phyloP scores from a whole-genome alignment of 805 yeast species.

The Limtongia smithiae region DNA sequence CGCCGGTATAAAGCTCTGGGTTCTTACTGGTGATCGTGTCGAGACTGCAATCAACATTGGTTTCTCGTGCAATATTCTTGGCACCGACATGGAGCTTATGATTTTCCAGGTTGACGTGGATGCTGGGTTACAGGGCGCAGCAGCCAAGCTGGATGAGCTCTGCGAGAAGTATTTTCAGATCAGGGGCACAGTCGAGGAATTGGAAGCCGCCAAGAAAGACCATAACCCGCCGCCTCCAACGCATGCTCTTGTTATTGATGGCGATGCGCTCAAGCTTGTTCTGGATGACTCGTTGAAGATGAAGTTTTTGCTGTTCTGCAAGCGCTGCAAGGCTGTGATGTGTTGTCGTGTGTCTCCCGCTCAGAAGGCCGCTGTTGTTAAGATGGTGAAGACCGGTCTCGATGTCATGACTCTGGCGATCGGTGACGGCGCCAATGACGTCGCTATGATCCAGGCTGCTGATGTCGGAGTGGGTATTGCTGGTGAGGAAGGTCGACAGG shows the following conservation, averaged over 20 bases:
- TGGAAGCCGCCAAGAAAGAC: constrained; percentile 52
- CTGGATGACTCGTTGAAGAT: constrained; percentile 43
- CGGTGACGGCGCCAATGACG: constrained; percentile 87
- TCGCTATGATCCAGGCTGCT: constrained; percentile 84
- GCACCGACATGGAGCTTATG: constrained; percentile 63
- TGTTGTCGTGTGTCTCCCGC: constrained; percentile 84
- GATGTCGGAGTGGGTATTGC: constrained; percentile 84
- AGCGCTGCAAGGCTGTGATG: constrained; percentile 71
- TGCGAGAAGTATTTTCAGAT: constrained; percentile 49
- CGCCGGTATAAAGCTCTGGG: constrained; percentile 82
- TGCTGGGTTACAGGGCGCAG: constrained; percentile 35
- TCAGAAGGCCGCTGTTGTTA: constrained; percentile 74
- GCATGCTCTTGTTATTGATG: constrained; percentile 66
- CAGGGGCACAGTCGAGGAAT: constrained; percentile 43
- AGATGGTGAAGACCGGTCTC: constrained; percentile 58
- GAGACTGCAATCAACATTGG: constrained; percentile 85
- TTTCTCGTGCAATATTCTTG: constrained; percentile 68
- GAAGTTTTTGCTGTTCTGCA: constrained; percentile 66
- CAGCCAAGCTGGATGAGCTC: constrained; percentile 43
- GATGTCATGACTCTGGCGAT: constrained; percentile 75
- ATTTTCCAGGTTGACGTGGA: constrained; percentile 47
- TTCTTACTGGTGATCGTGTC: constrained; percentile 75
- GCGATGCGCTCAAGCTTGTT: constrained; percentile 54
- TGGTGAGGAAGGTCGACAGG: constrained; percentile 84
- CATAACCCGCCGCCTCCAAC: constrained; percentile 61